phyloP scores from a whole-genome alignment of 2,329 filamentous ascomycete genomes.

The Cercospora zeina region DNA sequence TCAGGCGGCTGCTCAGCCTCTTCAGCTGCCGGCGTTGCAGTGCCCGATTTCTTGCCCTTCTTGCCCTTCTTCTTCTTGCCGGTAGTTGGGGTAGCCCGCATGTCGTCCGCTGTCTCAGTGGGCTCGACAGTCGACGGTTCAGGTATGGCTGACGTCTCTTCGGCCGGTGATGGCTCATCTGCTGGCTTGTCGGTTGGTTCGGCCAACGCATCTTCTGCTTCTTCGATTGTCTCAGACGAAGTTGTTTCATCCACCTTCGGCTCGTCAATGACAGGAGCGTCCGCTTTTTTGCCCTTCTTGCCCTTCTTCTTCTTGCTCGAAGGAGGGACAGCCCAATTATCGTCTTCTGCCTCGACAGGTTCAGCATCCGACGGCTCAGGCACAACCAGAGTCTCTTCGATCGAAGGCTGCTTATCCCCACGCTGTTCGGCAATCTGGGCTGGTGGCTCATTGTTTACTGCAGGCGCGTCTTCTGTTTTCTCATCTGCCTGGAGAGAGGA shows the following conservation, averaged over 20 bases:
- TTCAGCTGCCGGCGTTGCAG: not conserved
- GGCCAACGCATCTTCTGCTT: not conserved
- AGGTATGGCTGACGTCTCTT: not conserved
- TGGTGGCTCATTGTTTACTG: not conserved
- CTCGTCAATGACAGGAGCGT: not conserved
- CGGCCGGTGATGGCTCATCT: not conserved
- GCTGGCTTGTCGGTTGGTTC: not conserved
- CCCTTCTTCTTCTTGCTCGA: constrained; percentile 39
- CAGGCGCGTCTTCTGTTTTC: not conserved
- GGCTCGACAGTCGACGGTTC: not conserved
- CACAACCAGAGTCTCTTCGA: not conserved
- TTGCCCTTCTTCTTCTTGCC: constrained; percentile 43
- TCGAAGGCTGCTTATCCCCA: not conserved
- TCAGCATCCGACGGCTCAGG: not conserved
- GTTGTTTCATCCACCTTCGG: not conserved
- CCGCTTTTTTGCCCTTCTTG: constrained; percentile 40
- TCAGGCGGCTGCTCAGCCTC: constrained; percentile 31
- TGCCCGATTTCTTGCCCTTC: constrained; percentile 46
- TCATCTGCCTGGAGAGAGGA: not conserved
- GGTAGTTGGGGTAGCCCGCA: constrained; percentile 31
- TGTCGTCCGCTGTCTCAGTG: constrained; percentile 22
- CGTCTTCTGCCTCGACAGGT: constrained; percentile 18
- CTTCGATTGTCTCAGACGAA: not conserved
- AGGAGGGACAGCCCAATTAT: constrained; percentile 30
- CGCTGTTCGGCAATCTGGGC: not conserved